Conservation (phyloP, 2,329 filamentous ascomycete genomes). For the Leptographium radiaticola region DNA sequence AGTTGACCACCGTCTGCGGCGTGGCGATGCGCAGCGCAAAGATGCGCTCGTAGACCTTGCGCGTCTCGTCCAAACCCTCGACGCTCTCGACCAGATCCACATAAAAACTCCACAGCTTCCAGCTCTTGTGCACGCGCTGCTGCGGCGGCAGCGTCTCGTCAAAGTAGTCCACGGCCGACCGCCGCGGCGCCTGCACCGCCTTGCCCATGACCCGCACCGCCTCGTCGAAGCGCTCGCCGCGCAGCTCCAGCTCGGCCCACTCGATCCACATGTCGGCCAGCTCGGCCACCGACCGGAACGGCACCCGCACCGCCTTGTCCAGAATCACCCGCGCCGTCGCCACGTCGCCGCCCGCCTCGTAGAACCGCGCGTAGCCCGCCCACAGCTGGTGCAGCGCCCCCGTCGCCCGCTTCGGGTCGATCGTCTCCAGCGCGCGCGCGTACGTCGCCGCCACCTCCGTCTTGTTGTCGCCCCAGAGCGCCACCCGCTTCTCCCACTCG, state of each 20-base stretch:
- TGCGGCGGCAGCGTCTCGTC: constrained; percentile 89
- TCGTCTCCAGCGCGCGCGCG: constrained; percentile 82
- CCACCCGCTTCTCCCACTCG: constrained; percentile 97
- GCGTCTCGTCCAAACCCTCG: constrained; percentile 78
- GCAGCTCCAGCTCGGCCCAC: constrained; percentile 96
- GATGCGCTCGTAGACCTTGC: constrained; percentile 89
- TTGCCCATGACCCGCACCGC: constrained; percentile 95
- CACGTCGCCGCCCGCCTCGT: constrained; percentile 77
- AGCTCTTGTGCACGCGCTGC: constrained; percentile 95
- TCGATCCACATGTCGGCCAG: constrained; percentile 98
- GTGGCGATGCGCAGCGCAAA: constrained; percentile 97
- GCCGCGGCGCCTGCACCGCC: constrained; percentile 89
- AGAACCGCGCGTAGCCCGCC: constrained; percentile 95
- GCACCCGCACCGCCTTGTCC: constrained; percentile 95
- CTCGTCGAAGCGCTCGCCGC: constrained; percentile 89
- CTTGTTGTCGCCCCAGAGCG: constrained; percentile 88
- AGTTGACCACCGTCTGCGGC: constrained; percentile 96
- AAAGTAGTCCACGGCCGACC: constrained; percentile 98
- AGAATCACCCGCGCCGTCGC: constrained; percentile 81
- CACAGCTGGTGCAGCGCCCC: constrained; percentile 92
- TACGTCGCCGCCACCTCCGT: constrained; percentile 87
- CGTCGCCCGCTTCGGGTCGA: constrained; percentile 86
- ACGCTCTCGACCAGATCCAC: constrained; percentile 96
- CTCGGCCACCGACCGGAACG: constrained; percentile 94
- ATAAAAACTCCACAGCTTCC: constrained; percentile 99